Evolutionary conservation across 345 rosid genomes (phyloP).

Genomic region (Balakata baccata): DNA sequence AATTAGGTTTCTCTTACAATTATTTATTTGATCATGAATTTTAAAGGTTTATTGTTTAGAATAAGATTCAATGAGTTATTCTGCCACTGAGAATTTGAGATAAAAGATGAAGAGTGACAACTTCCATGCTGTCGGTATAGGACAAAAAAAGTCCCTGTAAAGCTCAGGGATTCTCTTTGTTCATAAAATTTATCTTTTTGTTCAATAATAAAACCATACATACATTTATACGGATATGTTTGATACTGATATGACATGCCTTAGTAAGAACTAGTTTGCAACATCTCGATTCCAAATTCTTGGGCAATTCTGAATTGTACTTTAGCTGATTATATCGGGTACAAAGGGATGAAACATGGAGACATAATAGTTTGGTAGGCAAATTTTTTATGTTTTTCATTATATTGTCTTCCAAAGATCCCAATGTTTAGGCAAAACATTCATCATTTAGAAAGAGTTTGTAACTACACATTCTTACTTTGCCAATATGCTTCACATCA

Average conservation of each 20-base stretch:
- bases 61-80: background rate
- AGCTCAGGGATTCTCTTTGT: background rate
- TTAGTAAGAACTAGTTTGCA: background rate
- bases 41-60: background rate
- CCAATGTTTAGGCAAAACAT: constrained; percentile 1
- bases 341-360: background rate
- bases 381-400: background rate
- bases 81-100: background rate
- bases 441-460: background rate
- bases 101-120: background rate
- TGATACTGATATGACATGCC: background rate
- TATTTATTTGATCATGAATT: background rate
- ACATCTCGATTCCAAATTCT: background rate
- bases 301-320: background rate
- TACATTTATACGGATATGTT: background rate
- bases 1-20: background rate
- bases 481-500: too few relatives aligned
- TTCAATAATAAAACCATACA: constrained; percentile 4
- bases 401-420: background rate
- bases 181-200: background rate
- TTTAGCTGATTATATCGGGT: background rate
- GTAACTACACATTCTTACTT: too few relatives aligned
- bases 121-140: background rate
- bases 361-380: background rate
- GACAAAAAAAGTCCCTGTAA: background rate